These are phyloP conservation scores for Umbellularia californica DNA, from an alignment of 164 flowering plant genomes.

Conservation along the genomic window DNA sequence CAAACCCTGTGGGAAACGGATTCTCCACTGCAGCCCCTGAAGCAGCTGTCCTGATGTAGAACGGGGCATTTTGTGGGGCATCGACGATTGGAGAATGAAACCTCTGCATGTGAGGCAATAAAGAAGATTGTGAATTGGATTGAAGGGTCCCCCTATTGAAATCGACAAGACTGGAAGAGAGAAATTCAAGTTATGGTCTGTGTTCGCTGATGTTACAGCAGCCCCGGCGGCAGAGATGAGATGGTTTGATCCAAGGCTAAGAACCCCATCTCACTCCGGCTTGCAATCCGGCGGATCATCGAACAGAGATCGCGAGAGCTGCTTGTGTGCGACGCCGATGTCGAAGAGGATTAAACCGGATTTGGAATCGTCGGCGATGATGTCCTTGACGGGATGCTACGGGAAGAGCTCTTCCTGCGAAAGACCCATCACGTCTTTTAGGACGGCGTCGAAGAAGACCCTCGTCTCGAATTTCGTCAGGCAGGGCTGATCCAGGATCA, in stretches of 20 bases:
- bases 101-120: conserved; percentile 77
- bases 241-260: conserved; percentile 17
- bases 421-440: conserved; percentile 59
- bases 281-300: conserved; percentile 48
- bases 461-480: conserved; percentile 64
- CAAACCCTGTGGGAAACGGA: conserved; percentile 62
- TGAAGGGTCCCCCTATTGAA: conserved; percentile 99
- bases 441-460: conserved; percentile 60
- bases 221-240: conserved; percentile 23
- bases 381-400: conserved; percentile 84
- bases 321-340: conserved; percentile 76
- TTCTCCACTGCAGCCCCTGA: conserved; percentile 38
- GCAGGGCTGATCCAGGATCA: conserved; percentile 62
- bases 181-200: conserved; percentile 63
- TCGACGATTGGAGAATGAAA: conserved; percentile 46
- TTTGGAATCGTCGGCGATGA: conserved; percentile 57
- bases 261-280: conserved; percentile 18
- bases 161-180: conserved; percentile 57
- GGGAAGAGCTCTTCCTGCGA: conserved; percentile 80
- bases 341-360: conserved; percentile 74
- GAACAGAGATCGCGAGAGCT: conserved; percentile 72
- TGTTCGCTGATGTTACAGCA: not conserved
- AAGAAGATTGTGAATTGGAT: conserved; percentile 74
- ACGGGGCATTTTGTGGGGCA: conserved; percentile 38
- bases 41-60: conserved; percentile 43